Conservation (phyloP, 805 yeast species). For the Starmerella kuoi region DNA sequence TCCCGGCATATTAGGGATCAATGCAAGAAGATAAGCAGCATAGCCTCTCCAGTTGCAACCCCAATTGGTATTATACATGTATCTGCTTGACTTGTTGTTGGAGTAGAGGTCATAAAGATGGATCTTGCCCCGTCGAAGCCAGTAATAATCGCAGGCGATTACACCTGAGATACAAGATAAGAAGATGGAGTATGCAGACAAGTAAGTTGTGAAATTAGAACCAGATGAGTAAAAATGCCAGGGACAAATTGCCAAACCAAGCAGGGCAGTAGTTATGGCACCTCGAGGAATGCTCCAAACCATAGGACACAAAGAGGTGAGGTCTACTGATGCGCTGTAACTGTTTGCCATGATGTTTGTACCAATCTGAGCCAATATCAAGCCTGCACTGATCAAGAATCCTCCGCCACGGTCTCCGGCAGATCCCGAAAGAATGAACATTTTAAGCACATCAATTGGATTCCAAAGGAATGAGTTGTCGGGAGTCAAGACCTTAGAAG, state of each 20-base stretch:
- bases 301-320: conserved; percentile 37
- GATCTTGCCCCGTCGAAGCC: conserved; percentile 62
- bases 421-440: conserved; percentile 37
- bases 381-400: conserved; percentile 56
- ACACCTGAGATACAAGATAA: conserved; percentile 75
- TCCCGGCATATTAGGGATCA: conserved; percentile 74
- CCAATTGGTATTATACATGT: conserved; percentile 42
- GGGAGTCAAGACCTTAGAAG: conserved; percentile 42
- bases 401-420: conserved; percentile 63
- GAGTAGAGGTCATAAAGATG: conserved; percentile 53
- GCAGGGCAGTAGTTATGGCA: conserved; percentile 58
- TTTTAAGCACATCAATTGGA: conserved; percentile 62
- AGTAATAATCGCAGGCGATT: conserved; percentile 45
- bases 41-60: conserved; percentile 82
- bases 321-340: conserved; percentile 39
- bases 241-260: conserved; percentile 65
- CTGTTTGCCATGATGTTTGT: conserved; percentile 40
- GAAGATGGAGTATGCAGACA: conserved; percentile 73
- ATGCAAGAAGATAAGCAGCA: conserved; percentile 67
- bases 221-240: conserved; percentile 67
- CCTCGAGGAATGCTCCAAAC: conserved; percentile 60
- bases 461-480: conserved; percentile 70
- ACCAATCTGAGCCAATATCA: conserved; percentile 42
- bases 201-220: conserved; percentile 63
- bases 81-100: conserved; percentile 35